Evolutionary conservation across 1,284 basidiomycete species (phyloP), one percentile per base, ranked within the genome.

Genomic region (Ganoderma lingzhi): DNA sequence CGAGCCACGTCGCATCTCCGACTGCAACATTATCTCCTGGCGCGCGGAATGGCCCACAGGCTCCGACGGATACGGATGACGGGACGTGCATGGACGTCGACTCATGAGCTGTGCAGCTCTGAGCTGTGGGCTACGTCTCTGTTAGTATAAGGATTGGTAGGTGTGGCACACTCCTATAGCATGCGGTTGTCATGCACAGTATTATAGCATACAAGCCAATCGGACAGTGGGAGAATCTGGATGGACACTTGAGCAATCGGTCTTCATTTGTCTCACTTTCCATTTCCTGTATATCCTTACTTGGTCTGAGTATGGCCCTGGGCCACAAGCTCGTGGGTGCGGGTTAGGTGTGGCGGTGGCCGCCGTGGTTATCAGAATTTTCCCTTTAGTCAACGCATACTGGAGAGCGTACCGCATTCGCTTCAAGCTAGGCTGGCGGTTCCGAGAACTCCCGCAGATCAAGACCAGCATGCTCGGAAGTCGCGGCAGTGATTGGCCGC

Each of bases 61-160:
- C 58, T 30, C 60, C 64, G 28, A 70, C 63, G 6, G 69, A 65
- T 28, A 39, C 63, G 14, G 63, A 65, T n/a, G 74, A 75, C 35
- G 69, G 67, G 12, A 65, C 68, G 42, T 75, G 70, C 61, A 77
- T 77, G 76, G 76, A 76, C 32, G 73, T 77, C 41, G 76, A 77
- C 62, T 76, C 76, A 56, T 77, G 65, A 73, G 55, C 59, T 28
- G 4, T 15, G 39, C 35, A 3, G n/a, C 1, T 10, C 17, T 58
- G 56, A 3, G n/a, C 1, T 10, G 32, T 58, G 28, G 17, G 23
- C 37, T 28, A 37, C n/a, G 45, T 8, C n/a, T 48, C n/a, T 3
- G 6, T 19, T 5, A 9, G 19, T 23, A 14, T 15, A 15, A 30
- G 51, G 5, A 48, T 23, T 23, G 8, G 14, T 30, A 39, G 56